These are phyloP conservation scores for Colletotrichum sp. DNA, from an alignment of 2,329 filamentous ascomycete species.

Conservation along the genomic window DNA sequence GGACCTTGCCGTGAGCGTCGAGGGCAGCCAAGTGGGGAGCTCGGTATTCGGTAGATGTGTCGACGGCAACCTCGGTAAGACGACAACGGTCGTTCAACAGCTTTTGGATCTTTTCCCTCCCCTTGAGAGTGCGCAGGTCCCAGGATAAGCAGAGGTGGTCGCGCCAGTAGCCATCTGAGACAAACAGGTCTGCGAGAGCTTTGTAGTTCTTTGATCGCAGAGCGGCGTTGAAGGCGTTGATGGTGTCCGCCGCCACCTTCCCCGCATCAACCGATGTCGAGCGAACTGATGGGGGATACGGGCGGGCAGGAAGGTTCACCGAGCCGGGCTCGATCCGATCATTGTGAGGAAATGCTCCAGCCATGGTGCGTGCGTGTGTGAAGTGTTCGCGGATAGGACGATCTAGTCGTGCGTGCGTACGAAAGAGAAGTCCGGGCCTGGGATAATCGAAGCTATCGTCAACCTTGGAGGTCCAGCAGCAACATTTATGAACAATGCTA, in stretches of 20 bases:
- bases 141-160: constrained; percentile 63
- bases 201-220: constrained; percentile 39
- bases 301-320: constrained; percentile 54
- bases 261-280: constrained; percentile 35
- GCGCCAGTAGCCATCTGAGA: constrained; percentile 57
- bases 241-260: constrained; percentile 40
- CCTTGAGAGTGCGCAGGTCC: constrained; percentile 55
- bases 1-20: constrained; percentile 52
- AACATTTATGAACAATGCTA: neutral
- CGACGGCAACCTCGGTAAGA: constrained; percentile 49
- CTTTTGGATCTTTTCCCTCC: constrained; percentile 39
- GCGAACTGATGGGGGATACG: constrained; percentile 40
- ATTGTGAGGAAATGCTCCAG: neutral
- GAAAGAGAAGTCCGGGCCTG: neutral
- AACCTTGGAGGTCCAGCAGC: neutral
- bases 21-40: constrained; percentile 50
- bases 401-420: neutral
- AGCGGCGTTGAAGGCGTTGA: constrained; percentile 45
- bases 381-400: neutral
- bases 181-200: constrained; percentile 43
- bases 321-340: constrained; percentile 49
- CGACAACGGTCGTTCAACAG: constrained; percentile 40
- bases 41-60: constrained; percentile 47
- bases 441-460: neutral
- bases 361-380: neutral